Conservation (phyloP, 495 filamentous ascomycete species). For the Sphaerosporella brunnea region DNA sequence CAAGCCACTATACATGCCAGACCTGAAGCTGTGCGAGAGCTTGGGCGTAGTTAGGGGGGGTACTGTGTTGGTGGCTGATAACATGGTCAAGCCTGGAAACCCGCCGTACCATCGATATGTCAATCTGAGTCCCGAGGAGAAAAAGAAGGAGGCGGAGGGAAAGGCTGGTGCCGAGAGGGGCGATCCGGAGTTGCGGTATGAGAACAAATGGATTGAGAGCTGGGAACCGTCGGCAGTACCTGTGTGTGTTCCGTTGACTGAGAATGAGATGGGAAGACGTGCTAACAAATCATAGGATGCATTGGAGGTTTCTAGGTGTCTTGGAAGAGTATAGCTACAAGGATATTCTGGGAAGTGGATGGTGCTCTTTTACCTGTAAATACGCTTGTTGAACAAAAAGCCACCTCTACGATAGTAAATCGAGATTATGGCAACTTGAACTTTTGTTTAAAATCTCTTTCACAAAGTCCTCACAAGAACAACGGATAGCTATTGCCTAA, state of each 20-base stretch:
- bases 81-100: conserved; percentile 56
- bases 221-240: conserved; percentile 47
- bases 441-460: too few species aligned
- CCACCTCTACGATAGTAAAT: too few species aligned
- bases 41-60: conserved; percentile 42
- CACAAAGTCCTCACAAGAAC: too few species aligned
- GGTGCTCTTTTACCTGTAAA: too few species aligned
- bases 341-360: too few species aligned
- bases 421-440: too few species aligned
- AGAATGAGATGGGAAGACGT: background rate
- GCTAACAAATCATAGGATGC: conserved; percentile 16
- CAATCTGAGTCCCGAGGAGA: conserved; percentile 35
- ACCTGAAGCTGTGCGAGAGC: conserved; percentile 56
- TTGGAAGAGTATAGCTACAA: too few species aligned
- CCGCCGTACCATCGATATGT: conserved; percentile 57
- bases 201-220: conserved; percentile 46
- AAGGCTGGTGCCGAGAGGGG: conserved; percentile 31
- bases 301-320: conserved; percentile 28
- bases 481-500: too few species aligned
- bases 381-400: too few species aligned
- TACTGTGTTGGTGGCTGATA: conserved; percentile 52
- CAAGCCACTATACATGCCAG: conserved; percentile 50
- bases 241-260: too few species aligned
- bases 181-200: conserved; percentile 52
- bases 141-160: conserved; percentile 28